phyloP scores from a whole-genome alignment of 108 stramenopile genomes.

The Nitzschia inconspicua region DNA sequence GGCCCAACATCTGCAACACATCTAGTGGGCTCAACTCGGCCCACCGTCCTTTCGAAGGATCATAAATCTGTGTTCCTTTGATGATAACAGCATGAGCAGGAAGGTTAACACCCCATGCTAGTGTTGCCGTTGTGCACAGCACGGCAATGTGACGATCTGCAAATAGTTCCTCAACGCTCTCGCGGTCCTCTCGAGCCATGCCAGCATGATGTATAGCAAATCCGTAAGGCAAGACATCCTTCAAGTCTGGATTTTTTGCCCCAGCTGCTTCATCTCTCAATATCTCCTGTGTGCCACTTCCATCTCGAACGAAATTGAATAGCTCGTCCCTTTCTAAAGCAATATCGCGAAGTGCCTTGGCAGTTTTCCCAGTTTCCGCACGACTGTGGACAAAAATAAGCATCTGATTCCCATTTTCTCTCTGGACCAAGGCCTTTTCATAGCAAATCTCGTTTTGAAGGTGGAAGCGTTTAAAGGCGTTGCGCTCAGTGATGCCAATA shows the following conservation, averaged over 20 bases:
- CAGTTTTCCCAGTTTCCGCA: constrained; percentile 97
- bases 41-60: constrained; percentile 96
- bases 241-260: constrained; percentile 89
- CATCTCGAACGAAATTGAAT: constrained; percentile 86
- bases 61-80: constrained; percentile 99
- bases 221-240: constrained; percentile 94
- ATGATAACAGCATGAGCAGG: constrained; percentile 99
- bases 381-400: constrained; percentile 98
- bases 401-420: constrained; percentile 90
- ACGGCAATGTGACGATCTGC: constrained; percentile 96
- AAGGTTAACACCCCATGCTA: constrained; percentile 99
- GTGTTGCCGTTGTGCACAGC: constrained; percentile 95
- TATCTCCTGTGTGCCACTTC: constrained; percentile 89
- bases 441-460: constrained; percentile 99
- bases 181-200: constrained; percentile 93
- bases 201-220: constrained; percentile 99
- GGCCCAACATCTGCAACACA: constrained; percentile 98
- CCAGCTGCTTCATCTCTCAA: constrained; percentile 81
- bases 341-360: constrained; percentile 93
- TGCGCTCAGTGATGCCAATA: constrained; percentile 97
- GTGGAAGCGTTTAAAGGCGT: constrained; percentile 96
- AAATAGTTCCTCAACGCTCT: constrained; percentile 97
- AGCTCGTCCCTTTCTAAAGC: constrained; percentile 89
- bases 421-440: constrained; percentile 90
- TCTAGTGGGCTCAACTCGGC: constrained; percentile 98